Base-by-base conservation (phyloP, 345 rosid genomes). In the Eucalyptus fibrosa region DNA sequence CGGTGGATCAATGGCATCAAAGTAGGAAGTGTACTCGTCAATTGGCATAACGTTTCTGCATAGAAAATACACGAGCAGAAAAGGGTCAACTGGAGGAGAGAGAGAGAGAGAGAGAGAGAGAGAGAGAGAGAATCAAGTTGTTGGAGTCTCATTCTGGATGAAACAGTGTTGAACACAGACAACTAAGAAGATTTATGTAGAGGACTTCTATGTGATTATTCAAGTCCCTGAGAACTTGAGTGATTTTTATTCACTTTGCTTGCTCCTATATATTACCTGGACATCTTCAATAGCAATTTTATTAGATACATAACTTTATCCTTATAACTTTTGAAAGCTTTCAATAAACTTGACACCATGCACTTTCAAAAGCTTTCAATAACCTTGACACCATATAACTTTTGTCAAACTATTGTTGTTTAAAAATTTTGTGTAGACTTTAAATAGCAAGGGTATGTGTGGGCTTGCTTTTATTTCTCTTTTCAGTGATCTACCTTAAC, bases 1-100 rank as follows among this genome's bases (percentile, higher is more conserved):
- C 91, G 96, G 93, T 28, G 98, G 99, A 91, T 96, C 99, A 92
- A 97, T 97, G 92, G 93, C 91, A 91, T 95, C 94, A 85, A 96
- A 96, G 94, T 89, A 94, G 89, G 95, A 92, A 72, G 97, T 90
- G 90, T 95, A 96, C 86, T 96, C 97, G 89, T 97, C 98, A 50
- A 96, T 91, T 37, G 99, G 93, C 89, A 96, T 87, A 50, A 96
- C 98, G 87, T 96, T 95, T 94, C 97, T 96, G 97, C 91, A 91
- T 86, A 91, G 49, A 86, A 88, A 86, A 87, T 67, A 18, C 60
- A 40, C 40, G 7, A 40, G 55, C 86, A 89, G 23, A 28, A 16
- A 24, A 55, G 53, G 53, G 19, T 50, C 53, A 50, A 50, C 53
- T 1, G 8, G 53, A 50, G 53, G 53, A 15, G 18, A 50, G 17